These are phyloP conservation scores for Chlorella sp. DNA, from an alignment of 139 green algal genomes.

Conservation along the genomic window DNA sequence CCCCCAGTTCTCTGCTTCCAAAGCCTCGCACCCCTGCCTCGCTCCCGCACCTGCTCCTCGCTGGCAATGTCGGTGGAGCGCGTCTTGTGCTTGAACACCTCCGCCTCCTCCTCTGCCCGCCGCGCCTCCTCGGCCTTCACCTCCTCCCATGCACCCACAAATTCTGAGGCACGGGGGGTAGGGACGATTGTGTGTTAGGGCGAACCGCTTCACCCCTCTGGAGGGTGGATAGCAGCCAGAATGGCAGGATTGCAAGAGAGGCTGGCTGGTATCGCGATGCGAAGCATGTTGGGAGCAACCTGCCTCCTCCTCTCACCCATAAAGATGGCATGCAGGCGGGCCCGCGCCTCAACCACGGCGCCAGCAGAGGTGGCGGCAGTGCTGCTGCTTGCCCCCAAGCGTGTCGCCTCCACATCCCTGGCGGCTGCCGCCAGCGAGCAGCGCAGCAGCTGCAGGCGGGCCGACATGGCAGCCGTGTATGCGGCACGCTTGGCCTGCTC, in stretches of 20 bases:
- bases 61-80: constrained; percentile 58
- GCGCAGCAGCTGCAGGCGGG: constrained; percentile 55
- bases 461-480: constrained; percentile 63
- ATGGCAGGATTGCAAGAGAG: too few species aligned
- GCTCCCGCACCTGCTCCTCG: constrained; percentile 71
- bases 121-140: constrained; percentile 66
- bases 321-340: constrained; percentile 52
- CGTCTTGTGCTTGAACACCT: constrained; percentile 85
- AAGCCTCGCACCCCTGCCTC: too few species aligned
- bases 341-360: constrained; percentile 19
- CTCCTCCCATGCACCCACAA: constrained; percentile 38
- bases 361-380: background rate
- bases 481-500: constrained; percentile 24
- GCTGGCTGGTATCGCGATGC: too few species aligned
- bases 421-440: constrained; percentile 53
- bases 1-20: background rate
- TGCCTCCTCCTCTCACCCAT: background rate
- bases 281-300: too few species aligned
- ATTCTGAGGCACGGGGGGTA: constrained; percentile 19
- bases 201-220: too few species aligned
- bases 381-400: background rate
- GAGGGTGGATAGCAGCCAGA: too few species aligned
- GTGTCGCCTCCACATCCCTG: constrained; percentile 16
- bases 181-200: background rate
- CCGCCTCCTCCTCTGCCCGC: constrained; percentile 70